Evolutionary conservation across 768 basidiomycete genomes (phyloP).

Genomic region (Pleurotus salmoneostramineus): DNA sequence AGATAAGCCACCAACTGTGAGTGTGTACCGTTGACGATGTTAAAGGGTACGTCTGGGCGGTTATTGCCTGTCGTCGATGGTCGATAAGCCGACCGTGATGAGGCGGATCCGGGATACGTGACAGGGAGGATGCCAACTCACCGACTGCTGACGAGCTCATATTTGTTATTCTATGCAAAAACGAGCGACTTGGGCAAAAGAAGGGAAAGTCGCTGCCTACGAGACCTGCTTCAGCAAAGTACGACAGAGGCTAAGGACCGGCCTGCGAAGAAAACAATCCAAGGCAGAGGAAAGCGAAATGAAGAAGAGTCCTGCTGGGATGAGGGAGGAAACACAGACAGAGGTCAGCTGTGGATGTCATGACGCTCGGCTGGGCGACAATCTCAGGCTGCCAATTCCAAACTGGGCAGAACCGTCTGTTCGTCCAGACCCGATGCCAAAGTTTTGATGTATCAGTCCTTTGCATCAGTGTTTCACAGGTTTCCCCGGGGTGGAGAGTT

Average conservation of each 20-base stretch:
- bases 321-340: neutral
- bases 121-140: no score
- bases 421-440: neutral
- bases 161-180: neutral
- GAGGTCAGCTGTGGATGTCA: neutral
- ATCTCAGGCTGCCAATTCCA: neutral
- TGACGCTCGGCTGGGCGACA: neutral
- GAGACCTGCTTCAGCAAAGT: conserved; percentile 2
- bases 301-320: neutral
- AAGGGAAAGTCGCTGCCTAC: neutral
- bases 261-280: neutral
- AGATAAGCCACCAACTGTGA: conserved; percentile 35
- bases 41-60: conserved; percentile 15
- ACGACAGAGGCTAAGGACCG: neutral
- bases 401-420: neutral
- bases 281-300: neutral
- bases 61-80: neutral
- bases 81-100: no score
- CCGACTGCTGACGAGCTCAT: neutral
- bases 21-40: conserved; percentile 39
- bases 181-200: neutral
- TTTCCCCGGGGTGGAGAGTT: neutral
- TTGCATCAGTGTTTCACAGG: neutral
- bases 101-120: no score
- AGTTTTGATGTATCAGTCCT: neutral